phyloP scores from a whole-genome alignment of 345 rosid genomes.

The Brassica nigra region DNA sequence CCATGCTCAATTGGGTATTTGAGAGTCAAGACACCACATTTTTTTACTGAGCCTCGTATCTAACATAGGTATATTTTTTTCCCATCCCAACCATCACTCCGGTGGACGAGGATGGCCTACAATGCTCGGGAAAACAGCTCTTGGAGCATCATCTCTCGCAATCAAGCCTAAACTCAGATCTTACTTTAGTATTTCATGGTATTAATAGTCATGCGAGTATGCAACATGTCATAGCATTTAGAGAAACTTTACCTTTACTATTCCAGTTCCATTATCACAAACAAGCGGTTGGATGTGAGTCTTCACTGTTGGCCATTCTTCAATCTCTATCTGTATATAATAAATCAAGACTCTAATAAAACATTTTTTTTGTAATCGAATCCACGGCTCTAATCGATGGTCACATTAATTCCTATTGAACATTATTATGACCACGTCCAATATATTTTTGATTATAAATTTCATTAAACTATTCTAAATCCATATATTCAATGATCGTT shows the following conservation, averaged over 20 bases:
- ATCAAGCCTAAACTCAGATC: slow-evolving; percentile 52
- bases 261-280: slow-evolving; percentile 38
- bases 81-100: slow-evolving; percentile 83
- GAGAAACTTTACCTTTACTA: slow-evolving; percentile 32
- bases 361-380: background rate
- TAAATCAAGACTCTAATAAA: slow-evolving; percentile 11
- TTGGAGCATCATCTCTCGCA: slow-evolving; percentile 71
- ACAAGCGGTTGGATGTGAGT: slow-evolving; percentile 34
- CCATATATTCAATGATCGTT: background rate
- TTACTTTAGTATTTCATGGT: background rate
- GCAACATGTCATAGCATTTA: background rate
- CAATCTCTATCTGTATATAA: background rate
- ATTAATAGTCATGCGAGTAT: background rate
- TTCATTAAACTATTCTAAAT: background rate
- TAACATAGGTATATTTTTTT: slow-evolving; percentile 70
- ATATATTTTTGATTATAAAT: background rate
- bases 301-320: slow-evolving; percentile 33
- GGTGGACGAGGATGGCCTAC: slow-evolving; percentile 66
- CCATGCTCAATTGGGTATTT: slow-evolving; percentile 84
- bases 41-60: slow-evolving; percentile 78
- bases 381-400: background rate
- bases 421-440: background rate
- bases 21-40: slow-evolving; percentile 71
- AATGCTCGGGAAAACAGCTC: slow-evolving; percentile 75
- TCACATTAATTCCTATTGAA: background rate